Evolutionary conservation across 2,329 filamentous ascomycete species (phyloP).

Genomic region (Trichophyton benhamiae): DNA sequence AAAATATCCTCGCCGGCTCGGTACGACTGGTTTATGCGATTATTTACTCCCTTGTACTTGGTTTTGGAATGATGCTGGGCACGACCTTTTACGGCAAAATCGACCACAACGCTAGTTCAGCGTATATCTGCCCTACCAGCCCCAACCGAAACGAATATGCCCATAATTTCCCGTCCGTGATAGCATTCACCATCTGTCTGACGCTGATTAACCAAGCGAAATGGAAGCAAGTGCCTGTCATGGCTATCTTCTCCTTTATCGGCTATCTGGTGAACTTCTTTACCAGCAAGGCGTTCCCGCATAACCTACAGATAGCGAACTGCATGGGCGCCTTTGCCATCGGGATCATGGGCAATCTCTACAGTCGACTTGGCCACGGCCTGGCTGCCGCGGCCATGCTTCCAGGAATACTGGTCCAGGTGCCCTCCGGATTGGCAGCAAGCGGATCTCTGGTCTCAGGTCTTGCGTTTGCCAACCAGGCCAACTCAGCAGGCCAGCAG

Average conservation of each 20-base stretch:
- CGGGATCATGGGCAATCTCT: constrained; percentile 66
- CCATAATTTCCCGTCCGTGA: constrained; percentile 59
- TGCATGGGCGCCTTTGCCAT: constrained; percentile 66
- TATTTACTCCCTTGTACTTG: constrained; percentile 60
- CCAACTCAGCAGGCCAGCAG: constrained; percentile 20
- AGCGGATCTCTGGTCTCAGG: constrained; percentile 46
- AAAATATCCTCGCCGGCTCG: constrained; percentile 56
- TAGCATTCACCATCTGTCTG: constrained; percentile 59
- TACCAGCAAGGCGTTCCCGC: constrained; percentile 51
- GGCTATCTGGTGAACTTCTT: constrained; percentile 70
- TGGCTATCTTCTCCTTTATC: constrained; percentile 59
- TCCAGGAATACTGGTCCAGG: constrained; percentile 68
- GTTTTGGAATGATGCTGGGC: constrained; percentile 59
- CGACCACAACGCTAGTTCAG: constrained; percentile 42
- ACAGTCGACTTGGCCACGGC: constrained; percentile 59
- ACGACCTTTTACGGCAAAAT: constrained; percentile 52
- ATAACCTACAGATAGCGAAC: constrained; percentile 63
- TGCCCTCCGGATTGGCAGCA: constrained; percentile 48
- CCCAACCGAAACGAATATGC: constrained; percentile 33
- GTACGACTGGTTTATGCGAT: constrained; percentile 65
- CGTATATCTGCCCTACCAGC: constrained; percentile 36
- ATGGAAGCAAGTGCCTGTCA: constrained; percentile 63
- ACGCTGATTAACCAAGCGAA: constrained; percentile 73
- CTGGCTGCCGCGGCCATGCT: constrained; percentile 75
- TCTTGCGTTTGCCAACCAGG: constrained; percentile 45